Conservation (phyloP, 2,329 filamentous ascomycete genomes). For the Fusarium sp. region DNA sequence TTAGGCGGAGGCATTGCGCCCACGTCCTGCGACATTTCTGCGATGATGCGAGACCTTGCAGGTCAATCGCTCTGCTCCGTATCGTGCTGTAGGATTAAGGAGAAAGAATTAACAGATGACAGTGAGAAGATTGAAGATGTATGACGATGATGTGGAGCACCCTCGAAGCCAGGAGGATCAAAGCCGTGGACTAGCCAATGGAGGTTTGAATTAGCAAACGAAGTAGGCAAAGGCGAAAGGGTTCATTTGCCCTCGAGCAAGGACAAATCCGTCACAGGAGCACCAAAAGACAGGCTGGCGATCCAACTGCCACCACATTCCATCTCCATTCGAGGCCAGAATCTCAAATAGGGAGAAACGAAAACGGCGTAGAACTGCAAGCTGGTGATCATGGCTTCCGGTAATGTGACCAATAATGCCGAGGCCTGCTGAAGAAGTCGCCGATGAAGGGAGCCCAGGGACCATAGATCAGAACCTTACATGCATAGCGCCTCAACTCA, state of each 20-base stretch:
- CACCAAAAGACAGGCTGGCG: neutral
- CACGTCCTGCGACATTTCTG: neutral
- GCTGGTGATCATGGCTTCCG: neutral
- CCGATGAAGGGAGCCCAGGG: neutral
- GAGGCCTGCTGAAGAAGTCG: neutral
- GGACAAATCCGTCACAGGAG: neutral
- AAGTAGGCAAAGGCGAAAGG: neutral
- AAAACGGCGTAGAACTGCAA: neutral
- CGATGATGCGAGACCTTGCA: neutral
- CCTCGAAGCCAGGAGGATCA: neutral
- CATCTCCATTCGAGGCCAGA: neutral
- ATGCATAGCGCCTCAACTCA: neutral
- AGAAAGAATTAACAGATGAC: too few relatives aligned
- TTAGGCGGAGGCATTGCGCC: constrained; percentile 8
- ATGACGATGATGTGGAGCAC: neutral
- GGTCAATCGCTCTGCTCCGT: neutral
- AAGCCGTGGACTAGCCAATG: neutral
- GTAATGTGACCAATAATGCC: neutral
- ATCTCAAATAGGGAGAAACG: neutral
- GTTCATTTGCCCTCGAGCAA: neutral
- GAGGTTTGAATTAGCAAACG: neutral
- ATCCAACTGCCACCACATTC: neutral
- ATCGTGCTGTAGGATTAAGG: neutral
- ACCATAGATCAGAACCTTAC: neutral
- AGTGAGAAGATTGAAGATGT: neutral